phyloP scores from a whole-genome alignment of 192 early-diverging fungal genomes.

The Spizellomyces sp. region DNA sequence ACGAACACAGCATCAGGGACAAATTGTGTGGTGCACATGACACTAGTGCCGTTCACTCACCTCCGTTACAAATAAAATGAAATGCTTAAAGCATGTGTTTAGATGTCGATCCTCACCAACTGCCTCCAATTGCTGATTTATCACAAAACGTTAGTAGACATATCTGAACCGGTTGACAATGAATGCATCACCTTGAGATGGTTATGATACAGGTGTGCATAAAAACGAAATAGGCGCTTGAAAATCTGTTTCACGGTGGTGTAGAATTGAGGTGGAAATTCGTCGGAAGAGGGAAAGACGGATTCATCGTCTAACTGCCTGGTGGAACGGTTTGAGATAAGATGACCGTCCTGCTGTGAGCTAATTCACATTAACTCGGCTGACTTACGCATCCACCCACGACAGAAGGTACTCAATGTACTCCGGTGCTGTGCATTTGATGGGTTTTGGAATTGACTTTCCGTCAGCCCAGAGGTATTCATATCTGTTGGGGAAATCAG shows the following conservation, averaged over 20 bases:
- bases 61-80: conserved; percentile 39
- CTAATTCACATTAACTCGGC: no score
- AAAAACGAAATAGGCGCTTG: conserved; percentile 42
- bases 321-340: not conserved
- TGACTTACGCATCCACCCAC: conserved; percentile 34
- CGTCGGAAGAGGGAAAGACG: conserved; percentile 31
- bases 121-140: conserved; percentile 40
- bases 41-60: not conserved
- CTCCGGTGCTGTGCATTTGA: conserved; percentile 32
- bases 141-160: not conserved
- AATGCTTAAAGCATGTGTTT: conserved; percentile 46
- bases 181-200: conserved; percentile 29
- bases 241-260: conserved; percentile 34
- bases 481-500: conserved; percentile 22
- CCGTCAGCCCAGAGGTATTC: conserved; percentile 49
- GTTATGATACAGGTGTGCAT: conserved; percentile 42
- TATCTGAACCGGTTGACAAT: not conserved
- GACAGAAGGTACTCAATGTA: conserved; percentile 38
- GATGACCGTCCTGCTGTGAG: not conserved
- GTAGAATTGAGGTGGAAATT: conserved; percentile 33
- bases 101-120: conserved; percentile 46
- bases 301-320: conserved; percentile 36
- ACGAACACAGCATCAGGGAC: not conserved
- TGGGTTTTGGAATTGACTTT: conserved; percentile 37
- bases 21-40: not conserved